Conservation (phyloP, 2,329 filamentous ascomycete species). For the Dothideomycetes sp. region DNA sequence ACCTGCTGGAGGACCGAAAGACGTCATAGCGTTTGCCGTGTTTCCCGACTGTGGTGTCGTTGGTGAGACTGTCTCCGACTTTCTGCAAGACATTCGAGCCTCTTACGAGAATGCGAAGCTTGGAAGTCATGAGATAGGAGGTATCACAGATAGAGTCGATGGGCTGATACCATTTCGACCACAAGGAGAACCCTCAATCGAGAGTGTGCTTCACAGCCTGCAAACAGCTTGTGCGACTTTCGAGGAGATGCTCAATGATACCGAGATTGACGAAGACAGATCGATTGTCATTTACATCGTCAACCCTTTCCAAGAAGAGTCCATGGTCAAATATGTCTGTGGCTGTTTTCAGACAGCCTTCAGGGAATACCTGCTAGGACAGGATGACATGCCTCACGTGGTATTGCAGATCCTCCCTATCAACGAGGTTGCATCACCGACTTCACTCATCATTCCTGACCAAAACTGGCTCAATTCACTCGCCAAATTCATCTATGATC, state of each 20-base stretch:
- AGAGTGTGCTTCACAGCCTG: slow-evolving; percentile 2
- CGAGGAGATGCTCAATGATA: slow-evolving; percentile 1
- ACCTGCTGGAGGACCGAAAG: slow-evolving; percentile 61
- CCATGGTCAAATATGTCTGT: slow-evolving; percentile 58
- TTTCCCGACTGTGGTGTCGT: slow-evolving; percentile 59
- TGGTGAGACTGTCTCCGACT: slow-evolving; percentile 49
- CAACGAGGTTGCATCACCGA: slow-evolving; percentile 55
- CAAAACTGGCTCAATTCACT: slow-evolving; percentile 52
- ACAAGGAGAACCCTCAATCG: not conserved
- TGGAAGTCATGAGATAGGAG: slow-evolving; percentile 48
- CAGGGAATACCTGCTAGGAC: slow-evolving; percentile 45
- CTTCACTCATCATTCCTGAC: slow-evolving; percentile 53
- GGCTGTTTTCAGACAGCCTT: slow-evolving; percentile 65
- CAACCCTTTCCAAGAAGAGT: slow-evolving; percentile 55
- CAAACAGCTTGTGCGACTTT: slow-evolving; percentile 9
- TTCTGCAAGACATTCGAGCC: slow-evolving; percentile 59
- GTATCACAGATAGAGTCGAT: slow-evolving; percentile 23
- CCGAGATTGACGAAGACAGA: slow-evolving; percentile 37
- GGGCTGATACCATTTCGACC: slow-evolving; percentile 7
- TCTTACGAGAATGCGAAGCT: slow-evolving; percentile 67
- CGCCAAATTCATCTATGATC: slow-evolving; percentile 68
- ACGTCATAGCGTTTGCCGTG: slow-evolving; percentile 61
- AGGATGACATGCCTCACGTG: slow-evolving; percentile 42
- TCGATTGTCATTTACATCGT: slow-evolving; percentile 65
- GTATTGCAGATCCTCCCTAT: slow-evolving; percentile 68